Evolutionary conservation across 768 basidiomycete species (phyloP), one percentile per base, ranked within the genome.

Genomic region (Kwoniella bestiolae): DNA sequence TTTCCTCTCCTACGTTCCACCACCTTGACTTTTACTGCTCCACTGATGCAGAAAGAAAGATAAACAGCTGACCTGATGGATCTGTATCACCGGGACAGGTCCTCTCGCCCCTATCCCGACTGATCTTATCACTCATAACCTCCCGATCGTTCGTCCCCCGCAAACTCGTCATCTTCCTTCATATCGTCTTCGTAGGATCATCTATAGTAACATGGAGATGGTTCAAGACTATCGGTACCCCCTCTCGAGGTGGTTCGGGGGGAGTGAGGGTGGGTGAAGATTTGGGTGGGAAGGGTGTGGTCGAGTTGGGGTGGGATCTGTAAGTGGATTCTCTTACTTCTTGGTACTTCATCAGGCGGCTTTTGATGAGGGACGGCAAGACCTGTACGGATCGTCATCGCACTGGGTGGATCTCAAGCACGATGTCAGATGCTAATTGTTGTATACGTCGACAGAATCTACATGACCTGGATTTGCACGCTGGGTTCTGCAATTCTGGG

Each of bases 281-380:
- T 73, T 57, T 80, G 31, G 69, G 63, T 51, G 78, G 71, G 4
- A 68, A 69, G 44, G 79, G 79, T 1, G 56, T 80, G 2, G 63
- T 79, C 28, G 79, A 80, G 44, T 71, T 76, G 44, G 75, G 62
- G 2, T 80, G 79, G 79, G 79, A 80, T 64, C 35, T 79, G 79
- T 80, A 47, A 63, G 79, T 77, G 12, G 7, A 26, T 0, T 23
- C 45, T 31, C 6, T 31, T 16, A 26, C 4, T 9, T 14, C 18
- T 28, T 14, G 1, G 14, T 52, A 18, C 51, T 4, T 52, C 25
- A 31, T 31, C 51, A 25, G 14, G 7, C 25, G 6, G 34, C 6
- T 12, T 35, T 35, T 5, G 34, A 35, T 35, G 12, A 35, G 12
- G 12, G 34, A 35, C 34, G 5, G n/a, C n/a, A n/a, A n/a, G n/a